These are phyloP conservation scores for Hymenoscyphus infarciens DNA, from an alignment of 2,329 filamentous ascomycete genomes.

Conservation along the genomic window DNA sequence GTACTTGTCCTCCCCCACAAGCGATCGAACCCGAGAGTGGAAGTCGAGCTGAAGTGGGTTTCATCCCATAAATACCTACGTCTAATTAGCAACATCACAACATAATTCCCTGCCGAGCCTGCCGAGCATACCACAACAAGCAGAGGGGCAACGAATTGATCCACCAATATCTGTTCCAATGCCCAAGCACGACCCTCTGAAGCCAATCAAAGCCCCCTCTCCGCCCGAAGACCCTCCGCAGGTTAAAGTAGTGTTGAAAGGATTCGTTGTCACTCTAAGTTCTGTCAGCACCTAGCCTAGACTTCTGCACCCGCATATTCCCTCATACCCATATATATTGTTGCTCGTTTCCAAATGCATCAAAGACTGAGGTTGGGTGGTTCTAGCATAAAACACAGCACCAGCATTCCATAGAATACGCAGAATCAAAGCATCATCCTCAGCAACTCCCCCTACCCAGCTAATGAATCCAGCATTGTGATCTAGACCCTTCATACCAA, in stretches of 20 bases:
- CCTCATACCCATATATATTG: conserved; percentile 45
- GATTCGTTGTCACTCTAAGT: conserved; percentile 50
- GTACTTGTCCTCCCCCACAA: conserved; percentile 22
- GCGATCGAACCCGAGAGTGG: conserved; percentile 25
- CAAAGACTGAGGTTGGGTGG: conserved; percentile 50
- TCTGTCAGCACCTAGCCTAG: background rate
- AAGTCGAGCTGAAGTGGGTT: conserved; percentile 31
- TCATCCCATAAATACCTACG: conserved; percentile 33
- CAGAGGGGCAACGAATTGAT: conserved; percentile 46
- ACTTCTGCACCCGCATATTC: conserved; percentile 41
- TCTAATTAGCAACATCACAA: background rate
- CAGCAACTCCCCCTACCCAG: conserved; percentile 44
- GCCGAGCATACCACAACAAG: conserved; percentile 41
- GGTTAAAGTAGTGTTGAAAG: conserved; percentile 48
- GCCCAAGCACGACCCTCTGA: conserved; percentile 50
- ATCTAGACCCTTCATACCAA: conserved; percentile 46
- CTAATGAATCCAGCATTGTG: conserved; percentile 47
- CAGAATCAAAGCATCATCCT: conserved; percentile 47
- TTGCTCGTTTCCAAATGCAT: conserved; percentile 41
- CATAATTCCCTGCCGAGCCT: too few species aligned
- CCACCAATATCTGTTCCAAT: conserved; percentile 53
- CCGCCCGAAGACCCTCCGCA: conserved; percentile 53
- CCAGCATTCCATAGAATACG: conserved; percentile 34
- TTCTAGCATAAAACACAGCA: conserved; percentile 48
- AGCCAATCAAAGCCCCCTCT: conserved; percentile 51